Conservation (phyloP, 73 alveolate genomes). For the Loxodes magnus region DNA sequence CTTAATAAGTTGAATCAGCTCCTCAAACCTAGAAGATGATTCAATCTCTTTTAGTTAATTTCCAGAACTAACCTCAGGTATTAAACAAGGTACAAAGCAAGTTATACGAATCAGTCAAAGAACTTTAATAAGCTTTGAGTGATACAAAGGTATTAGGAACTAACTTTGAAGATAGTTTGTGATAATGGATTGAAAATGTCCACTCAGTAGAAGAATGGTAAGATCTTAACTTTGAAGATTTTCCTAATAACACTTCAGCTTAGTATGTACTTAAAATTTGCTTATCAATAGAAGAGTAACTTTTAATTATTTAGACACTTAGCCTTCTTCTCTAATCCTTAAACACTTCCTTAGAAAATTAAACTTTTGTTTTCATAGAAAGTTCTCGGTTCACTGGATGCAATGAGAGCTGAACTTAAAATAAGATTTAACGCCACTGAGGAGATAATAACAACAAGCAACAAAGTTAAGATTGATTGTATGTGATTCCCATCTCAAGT, state of each 20-base stretch:
- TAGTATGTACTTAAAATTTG: background rate
- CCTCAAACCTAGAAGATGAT: background rate
- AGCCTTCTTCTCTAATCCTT: background rate
- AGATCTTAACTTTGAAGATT: slow-evolving; percentile 1
- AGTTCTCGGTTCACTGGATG: slow-evolving; percentile 20
- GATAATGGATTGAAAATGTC: background rate
- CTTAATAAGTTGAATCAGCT: background rate
- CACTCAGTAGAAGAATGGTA: background rate
- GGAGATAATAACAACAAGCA: slow-evolving; percentile 2
- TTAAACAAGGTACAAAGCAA: background rate
- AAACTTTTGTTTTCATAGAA: slow-evolving; percentile 15
- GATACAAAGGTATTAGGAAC: background rate
- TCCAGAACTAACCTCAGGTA: background rate
- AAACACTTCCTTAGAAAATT: background rate
- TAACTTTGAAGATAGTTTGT: background rate
- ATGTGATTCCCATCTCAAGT: no score
- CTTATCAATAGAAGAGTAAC: background rate
- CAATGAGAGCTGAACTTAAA: slow-evolving; percentile 16
- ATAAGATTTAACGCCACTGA: slow-evolving; percentile 4
- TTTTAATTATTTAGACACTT: no score
- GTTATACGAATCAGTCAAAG: background rate
- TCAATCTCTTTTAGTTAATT: background rate
- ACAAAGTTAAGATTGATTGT: slow-evolving; percentile 10
- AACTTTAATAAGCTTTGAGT: background rate
- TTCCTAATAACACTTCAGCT: slow-evolving; percentile 5